These are phyloP conservation scores for Globisporangium abappressorium DNA, from an alignment of 352 stramenopile species.

Conservation along the genomic window DNA sequence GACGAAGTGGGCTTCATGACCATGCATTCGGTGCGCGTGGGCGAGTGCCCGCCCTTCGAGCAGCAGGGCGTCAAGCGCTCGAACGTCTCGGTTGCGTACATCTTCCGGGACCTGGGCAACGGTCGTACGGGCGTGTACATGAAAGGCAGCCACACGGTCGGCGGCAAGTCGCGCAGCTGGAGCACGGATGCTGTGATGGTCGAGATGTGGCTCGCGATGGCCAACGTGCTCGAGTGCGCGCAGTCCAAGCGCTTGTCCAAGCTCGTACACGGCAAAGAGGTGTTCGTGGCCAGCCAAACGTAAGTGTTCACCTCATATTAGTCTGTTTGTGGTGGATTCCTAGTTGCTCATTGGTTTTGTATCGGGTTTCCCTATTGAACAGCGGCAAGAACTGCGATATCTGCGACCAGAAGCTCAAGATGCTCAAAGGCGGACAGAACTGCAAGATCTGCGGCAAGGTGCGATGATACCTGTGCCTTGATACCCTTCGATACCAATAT, in stretches of 20 bases:
- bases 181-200: conserved; percentile 48
- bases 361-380: neutral
- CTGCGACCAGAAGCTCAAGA: conserved; percentile 56
- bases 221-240: conserved; percentile 47
- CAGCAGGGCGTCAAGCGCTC: conserved; percentile 52
- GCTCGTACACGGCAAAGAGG: conserved; percentile 46
- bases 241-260: conserved; percentile 59
- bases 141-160: conserved; percentile 48
- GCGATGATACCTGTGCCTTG: neutral
- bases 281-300: conserved; percentile 45
- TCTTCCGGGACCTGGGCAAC: conserved; percentile 51
- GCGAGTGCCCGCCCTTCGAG: conserved; percentile 57
- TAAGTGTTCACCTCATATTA: conserved; percentile 19
- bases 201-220: conserved; percentile 61
- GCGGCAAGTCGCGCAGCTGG: conserved; percentile 58
- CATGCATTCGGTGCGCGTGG: conserved; percentile 52
- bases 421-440: conserved; percentile 43
- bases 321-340: neutral
- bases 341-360: neutral
- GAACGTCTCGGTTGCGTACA: conserved; percentile 54
- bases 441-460: conserved; percentile 68
- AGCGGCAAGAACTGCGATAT: conserved; percentile 56
- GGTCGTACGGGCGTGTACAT: conserved; percentile 61
- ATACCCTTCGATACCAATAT: neutral
- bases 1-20: conserved; percentile 59